Evolutionary conservation across 148 eudicot genomes (phyloP).

Genomic region (Heliamphora exappendiculata): DNA sequence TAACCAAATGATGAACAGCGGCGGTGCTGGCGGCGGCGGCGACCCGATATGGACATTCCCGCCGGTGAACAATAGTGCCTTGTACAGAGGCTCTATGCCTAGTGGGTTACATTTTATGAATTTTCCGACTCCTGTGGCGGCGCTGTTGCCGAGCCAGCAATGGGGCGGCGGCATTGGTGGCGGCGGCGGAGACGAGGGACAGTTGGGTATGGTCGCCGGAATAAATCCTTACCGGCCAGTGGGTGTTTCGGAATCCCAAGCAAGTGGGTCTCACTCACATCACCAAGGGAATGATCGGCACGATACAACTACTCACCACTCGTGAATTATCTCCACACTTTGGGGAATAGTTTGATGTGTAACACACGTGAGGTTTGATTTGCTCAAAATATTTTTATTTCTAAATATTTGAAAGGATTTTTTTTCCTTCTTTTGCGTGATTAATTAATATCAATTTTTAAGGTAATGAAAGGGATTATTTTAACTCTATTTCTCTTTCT

Average conservation of each 20-base stretch:
- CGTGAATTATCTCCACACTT: too few relatives aligned
- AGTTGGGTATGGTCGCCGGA: constrained; percentile 31
- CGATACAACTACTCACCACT: constrained; percentile 23
- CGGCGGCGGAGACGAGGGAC: constrained; percentile 21
- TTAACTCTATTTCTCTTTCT: too few relatives aligned
- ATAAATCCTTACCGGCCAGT: constrained; percentile 25
- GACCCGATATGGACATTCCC: constrained; percentile 36
- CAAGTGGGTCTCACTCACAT: constrained; percentile 18
- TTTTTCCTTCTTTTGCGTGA: too few relatives aligned
- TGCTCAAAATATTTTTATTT: too few relatives aligned
- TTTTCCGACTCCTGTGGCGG: constrained; percentile 29
- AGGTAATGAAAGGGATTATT: too few relatives aligned
- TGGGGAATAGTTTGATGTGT: too few relatives aligned
- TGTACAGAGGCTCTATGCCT: constrained; percentile 22
- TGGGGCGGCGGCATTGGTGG: constrained; percentile 11
- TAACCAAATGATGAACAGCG: constrained; percentile 16
- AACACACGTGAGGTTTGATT: too few relatives aligned
- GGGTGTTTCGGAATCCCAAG: constrained; percentile 23
- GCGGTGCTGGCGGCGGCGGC: constrained; percentile 15
- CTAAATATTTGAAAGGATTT: too few relatives aligned
- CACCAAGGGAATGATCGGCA: constrained; percentile 18
- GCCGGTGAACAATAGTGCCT: background rate
- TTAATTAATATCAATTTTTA: too few relatives aligned
- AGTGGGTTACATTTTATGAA: constrained; percentile 49
- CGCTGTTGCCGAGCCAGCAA: constrained; percentile 31